phyloP scores from a whole-genome alignment of 202 grass and related monocot genomes.

The Eragrostis tef region DNA sequence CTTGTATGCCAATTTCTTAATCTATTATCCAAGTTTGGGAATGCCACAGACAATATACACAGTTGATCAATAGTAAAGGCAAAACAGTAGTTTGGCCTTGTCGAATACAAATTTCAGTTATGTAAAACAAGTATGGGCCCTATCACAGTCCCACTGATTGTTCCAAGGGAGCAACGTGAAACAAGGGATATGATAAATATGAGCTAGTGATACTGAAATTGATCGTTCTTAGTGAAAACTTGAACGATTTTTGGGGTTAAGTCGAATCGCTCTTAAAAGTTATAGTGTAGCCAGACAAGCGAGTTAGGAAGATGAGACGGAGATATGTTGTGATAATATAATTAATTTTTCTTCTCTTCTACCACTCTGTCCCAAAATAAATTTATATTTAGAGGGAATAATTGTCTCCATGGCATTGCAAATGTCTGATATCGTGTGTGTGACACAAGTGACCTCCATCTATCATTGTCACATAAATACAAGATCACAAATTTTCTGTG shows the following conservation, averaged over 20 bases:
- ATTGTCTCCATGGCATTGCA: too few relatives aligned
- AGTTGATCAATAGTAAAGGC: not conserved
- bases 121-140: not conserved
- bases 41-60: not conserved
- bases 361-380: too few relatives aligned
- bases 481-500: too few relatives aligned
- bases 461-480: too few relatives aligned
- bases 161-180: not conserved
- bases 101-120: not conserved
- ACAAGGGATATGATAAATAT: not conserved
- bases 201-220: not conserved
- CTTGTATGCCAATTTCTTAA: constrained; percentile 2
- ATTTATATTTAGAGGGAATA: too few relatives aligned
- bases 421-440: too few relatives aligned
- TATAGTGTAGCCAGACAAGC: not conserved
- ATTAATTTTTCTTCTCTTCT: not conserved
- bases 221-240: not conserved
- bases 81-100: not conserved
- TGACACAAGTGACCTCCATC: too few relatives aligned
- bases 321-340: not conserved
- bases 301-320: not conserved
- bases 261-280: not conserved
- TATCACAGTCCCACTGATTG: not conserved
- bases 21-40: not conserved
- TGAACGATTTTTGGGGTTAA: too few relatives aligned